Conservation (phyloP, 257 asterid species). For the Fraxinus anomala region DNA sequence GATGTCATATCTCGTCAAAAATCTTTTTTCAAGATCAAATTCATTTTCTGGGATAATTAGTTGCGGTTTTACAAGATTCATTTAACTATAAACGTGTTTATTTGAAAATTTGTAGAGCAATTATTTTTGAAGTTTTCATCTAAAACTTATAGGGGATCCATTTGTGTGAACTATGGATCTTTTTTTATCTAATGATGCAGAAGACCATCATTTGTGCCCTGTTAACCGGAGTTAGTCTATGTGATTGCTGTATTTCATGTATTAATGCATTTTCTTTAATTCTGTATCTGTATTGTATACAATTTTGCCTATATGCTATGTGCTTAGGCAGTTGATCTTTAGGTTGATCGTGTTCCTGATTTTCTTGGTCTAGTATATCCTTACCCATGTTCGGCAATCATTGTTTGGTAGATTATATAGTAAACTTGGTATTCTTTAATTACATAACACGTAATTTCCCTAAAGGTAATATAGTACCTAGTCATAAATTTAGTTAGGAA, state of each 20-base stretch:
- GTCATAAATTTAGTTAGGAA: slow-evolving; percentile 1
- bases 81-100: neutral
- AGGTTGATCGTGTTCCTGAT: neutral
- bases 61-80: neutral
- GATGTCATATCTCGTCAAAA: neutral
- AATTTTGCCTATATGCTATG: neutral
- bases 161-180: neutral
- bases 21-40: neutral
- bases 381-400: neutral
- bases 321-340: neutral
- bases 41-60: neutral
- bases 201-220: neutral
- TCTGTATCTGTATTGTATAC: neutral
- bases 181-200: neutral
- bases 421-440: neutral
- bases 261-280: neutral
- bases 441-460: neutral
- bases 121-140: neutral
- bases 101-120: neutral
- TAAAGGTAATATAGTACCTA: neutral
- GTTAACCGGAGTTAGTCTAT: neutral
- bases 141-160: neutral
- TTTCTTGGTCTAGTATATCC: neutral
- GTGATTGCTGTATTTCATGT: neutral
- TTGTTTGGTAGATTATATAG: neutral